Evolutionary conservation across 179 eudicot species (phyloP), one percentile per base, ranked within the genome.

Genomic region (Drosera spatulata): DNA sequence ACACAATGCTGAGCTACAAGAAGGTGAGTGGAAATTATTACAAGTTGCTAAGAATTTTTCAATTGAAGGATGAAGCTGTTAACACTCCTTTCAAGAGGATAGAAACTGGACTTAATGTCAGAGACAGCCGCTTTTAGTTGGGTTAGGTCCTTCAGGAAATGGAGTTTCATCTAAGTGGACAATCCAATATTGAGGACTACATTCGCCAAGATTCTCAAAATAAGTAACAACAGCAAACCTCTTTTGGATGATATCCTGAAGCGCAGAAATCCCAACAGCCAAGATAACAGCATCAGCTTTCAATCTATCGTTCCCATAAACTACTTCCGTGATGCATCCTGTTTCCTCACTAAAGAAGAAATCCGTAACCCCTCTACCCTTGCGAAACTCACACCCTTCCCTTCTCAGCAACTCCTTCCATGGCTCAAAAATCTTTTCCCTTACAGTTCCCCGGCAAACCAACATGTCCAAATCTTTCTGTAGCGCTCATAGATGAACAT

Each of bases 291-390:
- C 95, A 76, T 86, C 33, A 22, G 33, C 33, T 22, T 82, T 82
- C 13, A 86, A 75, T 66, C 77, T 84, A 71, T 82, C 90, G 70
- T 86, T 86, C 50, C 80, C 95, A 58, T 82, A 81, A 15, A 74
- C 58, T 13, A 84, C 80, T 84, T 76, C 85, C 37, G 85, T 72
- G 53, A 86, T 70, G 71, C 85, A 61, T 55, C 82, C 80, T 47
- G 76, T 84, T 72, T 78, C 84, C 60, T 78, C 84, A 45, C 58
- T 69, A 57, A 72, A 69, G 57, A 63, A 66, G 64, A 86, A 70
- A 74, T 86, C 90, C 9, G 90, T 81, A 33, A 83, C 81, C 65
- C 62, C 82, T 77, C 83, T 83, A 41, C 94, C 85, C 74, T 77
- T 74, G 47, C 86, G 78, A 63, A 86, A 83, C 55, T 75, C 69